phyloP scores from a whole-genome alignment of 2,329 filamentous ascomycete genomes.

The Talaromyces sp. region DNA sequence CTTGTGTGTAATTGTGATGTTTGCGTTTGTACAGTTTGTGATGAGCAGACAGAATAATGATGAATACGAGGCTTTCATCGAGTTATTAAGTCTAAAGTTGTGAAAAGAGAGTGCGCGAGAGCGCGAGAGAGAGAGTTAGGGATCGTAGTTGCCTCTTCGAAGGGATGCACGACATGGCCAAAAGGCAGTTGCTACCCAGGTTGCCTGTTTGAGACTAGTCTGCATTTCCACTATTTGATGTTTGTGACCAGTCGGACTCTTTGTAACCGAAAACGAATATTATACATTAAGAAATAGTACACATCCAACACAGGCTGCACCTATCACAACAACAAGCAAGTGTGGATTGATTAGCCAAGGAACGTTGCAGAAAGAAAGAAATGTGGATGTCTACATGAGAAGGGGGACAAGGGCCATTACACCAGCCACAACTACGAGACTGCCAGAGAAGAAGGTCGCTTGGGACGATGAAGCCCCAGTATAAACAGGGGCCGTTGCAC shows the following conservation, averaged over 20 bases:
- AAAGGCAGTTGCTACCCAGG: background rate
- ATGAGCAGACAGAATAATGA: conserved; percentile 8
- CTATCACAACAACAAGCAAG: background rate
- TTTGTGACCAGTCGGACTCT: background rate
- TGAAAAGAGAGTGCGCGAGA: too few relatives aligned
- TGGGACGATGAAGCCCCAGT: background rate
- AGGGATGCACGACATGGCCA: background rate
- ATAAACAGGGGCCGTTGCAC: background rate
- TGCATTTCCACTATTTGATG: background rate
- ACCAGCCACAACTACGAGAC: background rate
- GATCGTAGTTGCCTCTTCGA: background rate
- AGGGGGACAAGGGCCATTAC: background rate
- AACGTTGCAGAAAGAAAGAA: background rate
- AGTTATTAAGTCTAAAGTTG: background rate
- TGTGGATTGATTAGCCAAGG: background rate
- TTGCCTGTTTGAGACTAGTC: background rate
- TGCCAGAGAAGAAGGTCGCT: background rate
- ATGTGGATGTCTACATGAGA: background rate
- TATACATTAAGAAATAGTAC: background rate
- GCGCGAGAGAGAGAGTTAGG: background rate
- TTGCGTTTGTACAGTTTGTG: conserved; percentile 4
- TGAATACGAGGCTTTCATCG: background rate
- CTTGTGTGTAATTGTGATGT: background rate
- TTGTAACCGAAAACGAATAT: background rate
- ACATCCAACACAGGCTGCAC: background rate